These are phyloP conservation scores for Podaxis sp. DNA, from an alignment of 768 basidiomycete genomes.

Conservation along the genomic window DNA sequence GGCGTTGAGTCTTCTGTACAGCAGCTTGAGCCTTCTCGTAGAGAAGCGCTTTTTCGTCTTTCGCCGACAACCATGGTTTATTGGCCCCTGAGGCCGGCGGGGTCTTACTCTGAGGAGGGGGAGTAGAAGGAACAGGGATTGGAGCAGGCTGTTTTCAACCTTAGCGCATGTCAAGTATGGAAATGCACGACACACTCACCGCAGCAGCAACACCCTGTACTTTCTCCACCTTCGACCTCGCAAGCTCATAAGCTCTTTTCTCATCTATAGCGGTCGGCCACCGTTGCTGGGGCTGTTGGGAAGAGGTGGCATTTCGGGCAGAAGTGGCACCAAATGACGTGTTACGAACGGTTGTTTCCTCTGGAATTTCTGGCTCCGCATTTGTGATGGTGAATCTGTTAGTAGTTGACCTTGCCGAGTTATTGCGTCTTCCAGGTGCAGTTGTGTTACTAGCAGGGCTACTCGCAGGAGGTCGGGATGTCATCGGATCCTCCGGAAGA, in stretches of 20 bases:
- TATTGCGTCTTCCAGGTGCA: conserved; percentile 19
- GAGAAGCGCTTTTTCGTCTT: conserved; percentile 72
- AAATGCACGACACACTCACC: conserved; percentile 19
- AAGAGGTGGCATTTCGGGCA: not conserved
- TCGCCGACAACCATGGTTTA: conserved; percentile 59
- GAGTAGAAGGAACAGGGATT: conserved; percentile 10
- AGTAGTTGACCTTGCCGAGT: conserved; percentile 21
- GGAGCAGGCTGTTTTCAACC: conserved; percentile 19
- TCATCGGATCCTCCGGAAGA: conserved; percentile 14
- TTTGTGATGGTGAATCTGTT: conserved; percentile 40
- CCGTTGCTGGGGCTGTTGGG: conserved; percentile 8
- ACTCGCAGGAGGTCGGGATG: conserved; percentile 15
- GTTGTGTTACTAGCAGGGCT: conserved; percentile 10
- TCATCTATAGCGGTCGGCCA: conserved; percentile 64
- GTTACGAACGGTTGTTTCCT: not conserved
- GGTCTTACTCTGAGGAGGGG: conserved; percentile 18
- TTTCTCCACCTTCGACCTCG: conserved; percentile 54
- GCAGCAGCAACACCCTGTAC: conserved; percentile 42
- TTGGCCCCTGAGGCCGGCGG: conserved; percentile 5
- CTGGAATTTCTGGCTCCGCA: conserved; percentile 16
- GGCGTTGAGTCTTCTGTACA: conserved; percentile 54
- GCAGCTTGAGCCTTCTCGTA: conserved; percentile 64
- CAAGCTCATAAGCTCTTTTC: conserved; percentile 64
- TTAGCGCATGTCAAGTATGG: conserved; percentile 1
- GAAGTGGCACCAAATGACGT: conserved; percentile 3